These are phyloP conservation scores for Colletotrichum viniferum DNA, from an alignment of 2,329 filamentous ascomycete species.

Conservation along the genomic window DNA sequence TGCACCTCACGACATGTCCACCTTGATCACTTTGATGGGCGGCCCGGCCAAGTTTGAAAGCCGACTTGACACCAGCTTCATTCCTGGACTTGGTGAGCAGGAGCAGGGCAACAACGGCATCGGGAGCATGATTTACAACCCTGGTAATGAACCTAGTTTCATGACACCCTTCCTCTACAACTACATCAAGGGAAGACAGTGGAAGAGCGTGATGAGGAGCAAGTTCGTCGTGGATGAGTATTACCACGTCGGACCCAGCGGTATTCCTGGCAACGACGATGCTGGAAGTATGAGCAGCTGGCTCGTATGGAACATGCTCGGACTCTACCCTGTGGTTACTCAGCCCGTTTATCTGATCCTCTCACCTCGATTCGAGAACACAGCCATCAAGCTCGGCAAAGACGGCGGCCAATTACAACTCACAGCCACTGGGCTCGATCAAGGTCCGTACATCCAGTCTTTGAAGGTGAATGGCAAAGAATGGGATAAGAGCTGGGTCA, in stretches of 20 bases:
- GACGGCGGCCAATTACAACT: slow-evolving; percentile 45
- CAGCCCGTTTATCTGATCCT: slow-evolving; percentile 61
- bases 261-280: slow-evolving; percentile 63
- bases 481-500: slow-evolving; percentile 61
- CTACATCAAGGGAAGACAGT: slow-evolving; percentile 52
- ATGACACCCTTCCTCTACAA: slow-evolving; percentile 62
- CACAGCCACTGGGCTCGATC: slow-evolving; percentile 44
- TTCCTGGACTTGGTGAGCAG: slow-evolving; percentile 44
- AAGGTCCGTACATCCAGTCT: slow-evolving; percentile 56
- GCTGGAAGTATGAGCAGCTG: slow-evolving; percentile 65
- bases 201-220: slow-evolving; percentile 53
- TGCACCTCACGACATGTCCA: slow-evolving; percentile 61
- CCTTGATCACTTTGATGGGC: slow-evolving; percentile 55
- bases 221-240: slow-evolving; percentile 51
- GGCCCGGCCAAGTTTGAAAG: slow-evolving; percentile 54
- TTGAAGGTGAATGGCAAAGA: slow-evolving; percentile 55
- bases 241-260: slow-evolving; percentile 49
- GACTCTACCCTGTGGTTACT: slow-evolving; percentile 60
- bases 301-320: slow-evolving; percentile 60
- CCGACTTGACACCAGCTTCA: slow-evolving; percentile 43
- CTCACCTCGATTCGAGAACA: slow-evolving; percentile 50
- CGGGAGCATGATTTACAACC: slow-evolving; percentile 52
- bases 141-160: slow-evolving; percentile 62
- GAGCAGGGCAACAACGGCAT: slow-evolving; percentile 52
- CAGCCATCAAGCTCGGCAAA: slow-evolving; percentile 53